Evolutionary conservation across 208 protist genomes (phyloP).

Genomic region (Perkinsela sp.): DNA sequence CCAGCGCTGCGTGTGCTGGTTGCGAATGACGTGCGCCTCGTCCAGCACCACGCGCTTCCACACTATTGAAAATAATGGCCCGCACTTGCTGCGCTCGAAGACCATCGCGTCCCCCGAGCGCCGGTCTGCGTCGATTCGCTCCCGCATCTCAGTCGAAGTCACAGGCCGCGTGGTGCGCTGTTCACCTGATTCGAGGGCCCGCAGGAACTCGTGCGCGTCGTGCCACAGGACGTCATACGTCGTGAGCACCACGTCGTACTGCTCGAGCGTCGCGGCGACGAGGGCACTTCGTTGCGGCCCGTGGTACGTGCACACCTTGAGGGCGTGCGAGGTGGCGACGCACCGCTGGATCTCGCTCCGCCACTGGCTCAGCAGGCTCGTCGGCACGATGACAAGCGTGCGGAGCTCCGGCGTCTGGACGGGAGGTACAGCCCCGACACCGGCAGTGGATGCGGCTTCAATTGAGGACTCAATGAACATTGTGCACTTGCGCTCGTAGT

Average conservation of each 20-base stretch:
- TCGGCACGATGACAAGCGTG: conserved; percentile 71
- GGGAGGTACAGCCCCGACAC: conserved; percentile 4
- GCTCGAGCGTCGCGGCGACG: conserved; percentile 24
- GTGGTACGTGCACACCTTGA: conserved; percentile 44
- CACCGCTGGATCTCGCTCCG: conserved; percentile 54
- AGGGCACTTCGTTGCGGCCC: conserved; percentile 29
- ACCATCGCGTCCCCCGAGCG: conserved; percentile 8
- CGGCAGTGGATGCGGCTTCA: neutral
- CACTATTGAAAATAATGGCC: conserved; percentile 38
- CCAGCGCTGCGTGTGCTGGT: conserved; percentile 43
- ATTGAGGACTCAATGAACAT: neutral
- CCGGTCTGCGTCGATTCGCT: conserved; percentile 19
- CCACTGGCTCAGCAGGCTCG: conserved; percentile 64
- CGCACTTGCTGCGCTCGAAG: conserved; percentile 24
- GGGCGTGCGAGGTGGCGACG: conserved; percentile 14
- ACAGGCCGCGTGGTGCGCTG: neutral
- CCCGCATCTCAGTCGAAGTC: neutral
- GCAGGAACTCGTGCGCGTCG: conserved; percentile 6
- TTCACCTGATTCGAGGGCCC: neutral
- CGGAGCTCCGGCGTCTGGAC: conserved; percentile 50
- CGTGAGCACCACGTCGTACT: conserved; percentile 67
- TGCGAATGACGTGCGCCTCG: conserved; percentile 72
- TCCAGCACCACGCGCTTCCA: conserved; percentile 79
- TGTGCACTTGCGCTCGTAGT: neutral
- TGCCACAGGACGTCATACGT: conserved; percentile 62